Base-by-base conservation (phyloP, 148 eudicot genomes). In the Diospyros lotus region DNA sequence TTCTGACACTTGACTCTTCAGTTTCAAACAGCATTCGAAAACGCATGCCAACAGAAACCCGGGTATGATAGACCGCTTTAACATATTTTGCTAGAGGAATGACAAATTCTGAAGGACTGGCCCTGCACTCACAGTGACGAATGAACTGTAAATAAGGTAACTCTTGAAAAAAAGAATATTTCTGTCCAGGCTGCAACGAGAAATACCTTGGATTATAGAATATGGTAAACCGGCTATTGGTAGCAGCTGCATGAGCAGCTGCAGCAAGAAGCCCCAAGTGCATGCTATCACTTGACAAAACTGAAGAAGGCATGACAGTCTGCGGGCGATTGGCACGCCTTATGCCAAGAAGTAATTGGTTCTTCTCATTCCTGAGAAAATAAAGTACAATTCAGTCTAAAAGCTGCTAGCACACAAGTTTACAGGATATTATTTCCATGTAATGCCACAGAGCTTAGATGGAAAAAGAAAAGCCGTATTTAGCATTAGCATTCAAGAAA, bases 31-130 rank as follows among this genome's bases (percentile, higher is more conserved):
- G 75, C 91, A 88, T 85, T 38, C 89, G 79, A 68, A 88, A 88
- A 44, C 91, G 91, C 91, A 88, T 88, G 40, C 91, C 91, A 69
- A 88, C 91, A 78, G 91, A 88, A 14, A 88, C 87, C 41, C 91
- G 82, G 67, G 87, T 88, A 55, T 86, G 91, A 76, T 80, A 84
- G 42, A 86, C 89, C 9, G 91, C 86, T 77, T 88, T 88, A 2
- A 86, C 75, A 71, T 88, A 88, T 72, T 88, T 85, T 66, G 85
- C 75, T 48, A 87, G 81, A 59, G 90, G 82, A 73, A 87, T 83
- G 44, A 87, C 90, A 87, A 88, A 86, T 63, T 88, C 89, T 60
- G 87, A 77, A 52, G 91, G 87, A 59, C 89, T 66, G 51, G 89
- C 91, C 84, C 91, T 88, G 77, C 52, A 69, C 58, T 58, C 44